phyloP scores from a whole-genome alignment of 495 filamentous ascomycete species.

The Trichoderma reesei region DNA sequence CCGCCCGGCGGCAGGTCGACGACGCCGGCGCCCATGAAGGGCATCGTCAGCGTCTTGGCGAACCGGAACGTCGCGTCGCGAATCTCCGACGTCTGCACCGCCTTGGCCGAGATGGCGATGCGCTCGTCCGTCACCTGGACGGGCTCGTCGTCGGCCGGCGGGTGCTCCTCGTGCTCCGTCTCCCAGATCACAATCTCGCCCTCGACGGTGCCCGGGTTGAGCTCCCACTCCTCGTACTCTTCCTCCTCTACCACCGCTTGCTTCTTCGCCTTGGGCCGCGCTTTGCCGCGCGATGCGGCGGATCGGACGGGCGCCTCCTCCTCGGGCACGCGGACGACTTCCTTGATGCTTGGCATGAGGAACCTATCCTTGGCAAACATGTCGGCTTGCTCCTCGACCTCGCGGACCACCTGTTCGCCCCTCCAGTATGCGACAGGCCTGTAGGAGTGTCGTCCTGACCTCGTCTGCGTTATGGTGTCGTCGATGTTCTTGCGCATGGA shows the following conservation, averaged over 20 bases:
- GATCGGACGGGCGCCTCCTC: conserved; percentile 17
- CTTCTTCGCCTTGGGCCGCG: conserved; percentile 9
- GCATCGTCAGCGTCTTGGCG: conserved; percentile 71
- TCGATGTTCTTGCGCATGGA: conserved; percentile 61
- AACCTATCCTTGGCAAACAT: conserved; percentile 30
- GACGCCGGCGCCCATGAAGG: conserved; percentile 80
- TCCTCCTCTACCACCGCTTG: conserved; percentile 31
- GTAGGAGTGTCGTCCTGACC: conserved; percentile 46
- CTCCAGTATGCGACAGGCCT: conserved; percentile 82
- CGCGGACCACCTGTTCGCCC: conserved; percentile 64
- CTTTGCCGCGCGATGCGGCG: not conserved
- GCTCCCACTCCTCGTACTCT: conserved; percentile 42
- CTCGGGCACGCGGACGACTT: conserved; percentile 64
- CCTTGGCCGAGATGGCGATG: conserved; percentile 64
- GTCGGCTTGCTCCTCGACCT: conserved; percentile 38
- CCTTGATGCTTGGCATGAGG: conserved; percentile 57
- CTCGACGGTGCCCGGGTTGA: conserved; percentile 32
- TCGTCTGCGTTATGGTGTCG: conserved; percentile 35
- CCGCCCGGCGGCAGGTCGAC: conserved; percentile 74
- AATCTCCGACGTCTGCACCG: conserved; percentile 67
- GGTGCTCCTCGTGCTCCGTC: conserved; percentile 32
- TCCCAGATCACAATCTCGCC: conserved; percentile 40
- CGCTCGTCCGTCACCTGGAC: conserved; percentile 47
- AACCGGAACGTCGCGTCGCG: conserved; percentile 68
- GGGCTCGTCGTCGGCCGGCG: conserved; percentile 34